Conservation (phyloP, 2,329 filamentous ascomycete genomes). For the Diplocarpon rosae region DNA sequence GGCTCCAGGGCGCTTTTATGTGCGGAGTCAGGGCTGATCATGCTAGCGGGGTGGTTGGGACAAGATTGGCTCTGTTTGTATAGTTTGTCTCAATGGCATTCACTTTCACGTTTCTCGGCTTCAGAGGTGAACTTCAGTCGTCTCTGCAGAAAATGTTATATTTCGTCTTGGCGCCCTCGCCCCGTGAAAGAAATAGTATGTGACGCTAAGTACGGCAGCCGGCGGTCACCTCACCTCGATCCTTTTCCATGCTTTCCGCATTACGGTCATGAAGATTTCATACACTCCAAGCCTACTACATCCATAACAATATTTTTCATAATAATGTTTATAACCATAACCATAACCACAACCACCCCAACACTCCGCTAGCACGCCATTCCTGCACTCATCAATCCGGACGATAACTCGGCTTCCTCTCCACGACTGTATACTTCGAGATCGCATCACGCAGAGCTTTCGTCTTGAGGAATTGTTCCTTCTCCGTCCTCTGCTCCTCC, state of each 20-base stretch:
- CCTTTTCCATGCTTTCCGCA: too few relatives aligned
- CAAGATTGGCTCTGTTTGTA: neutral
- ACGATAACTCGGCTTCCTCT: conserved; percentile 1
- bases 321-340: too few relatives aligned
- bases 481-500: conserved; percentile 8
- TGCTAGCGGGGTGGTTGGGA: conserved; percentile 6
- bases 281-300: too few relatives aligned
- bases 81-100: neutral
- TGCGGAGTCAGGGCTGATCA: conserved; percentile 12
- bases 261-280: too few relatives aligned
- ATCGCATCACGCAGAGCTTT: conserved; percentile 2
- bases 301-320: too few relatives aligned
- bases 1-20: conserved; percentile 6
- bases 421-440: neutral
- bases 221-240: too few relatives aligned
- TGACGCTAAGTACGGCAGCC: too few relatives aligned
- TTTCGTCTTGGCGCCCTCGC: too few relatives aligned
- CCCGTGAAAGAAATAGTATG: too few relatives aligned
- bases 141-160: too few relatives aligned
- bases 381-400: neutral
- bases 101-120: neutral
- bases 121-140: neutral
- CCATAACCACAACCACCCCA: too few relatives aligned
- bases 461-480: conserved; percentile 6
- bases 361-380: neutral